Percentiles rank a stretch among this genome's conserved stretches.
Conservation (phyloP, 495 filamentous ascomycete genomes). For the Penicillium goetzii region DNA sequence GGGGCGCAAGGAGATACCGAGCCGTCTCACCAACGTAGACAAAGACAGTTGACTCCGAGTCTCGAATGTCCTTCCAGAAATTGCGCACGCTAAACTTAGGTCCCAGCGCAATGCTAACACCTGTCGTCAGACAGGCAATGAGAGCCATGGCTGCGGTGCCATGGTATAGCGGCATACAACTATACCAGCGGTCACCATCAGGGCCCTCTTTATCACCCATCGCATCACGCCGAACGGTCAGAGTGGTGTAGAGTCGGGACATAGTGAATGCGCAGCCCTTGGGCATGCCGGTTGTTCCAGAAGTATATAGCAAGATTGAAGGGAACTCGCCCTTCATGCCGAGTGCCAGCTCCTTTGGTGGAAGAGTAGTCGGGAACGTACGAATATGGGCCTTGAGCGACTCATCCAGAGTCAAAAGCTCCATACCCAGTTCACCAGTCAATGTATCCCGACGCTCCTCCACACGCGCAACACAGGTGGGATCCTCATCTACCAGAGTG, state of each 20-base stretch:
- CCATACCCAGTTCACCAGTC: slow-evolving; percentile 56
- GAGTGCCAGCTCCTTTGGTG: slow-evolving; percentile 38
- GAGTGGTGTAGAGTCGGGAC: slow-evolving; percentile 35
- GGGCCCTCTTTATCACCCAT: slow-evolving; percentile 42
- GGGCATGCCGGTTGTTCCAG: slow-evolving; percentile 68
- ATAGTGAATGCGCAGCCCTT: slow-evolving; percentile 63
- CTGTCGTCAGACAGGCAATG: slow-evolving; percentile 57
- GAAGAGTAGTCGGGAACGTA: slow-evolving; percentile 49
- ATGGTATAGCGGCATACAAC: slow-evolving; percentile 83
- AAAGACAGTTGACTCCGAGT: slow-evolving; percentile 68
- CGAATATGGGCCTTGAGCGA: slow-evolving; percentile 52
- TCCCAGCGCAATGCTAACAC: slow-evolving; percentile 67
- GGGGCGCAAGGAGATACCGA: slow-evolving; percentile 72
- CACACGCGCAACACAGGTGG: slow-evolving; percentile 55
- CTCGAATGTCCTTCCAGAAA: slow-evolving; percentile 78
- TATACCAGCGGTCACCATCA: slow-evolving; percentile 66
- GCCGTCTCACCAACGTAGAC: slow-evolving; percentile 85
- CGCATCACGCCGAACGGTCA: slow-evolving; percentile 29
- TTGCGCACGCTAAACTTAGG: slow-evolving; percentile 68
- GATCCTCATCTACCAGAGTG: slow-evolving; percentile 68
- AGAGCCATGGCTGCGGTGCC: slow-evolving; percentile 67
- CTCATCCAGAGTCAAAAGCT: slow-evolving; percentile 54
- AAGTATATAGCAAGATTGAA: slow-evolving; percentile 69
- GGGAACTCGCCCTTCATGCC: slow-evolving; percentile 54
- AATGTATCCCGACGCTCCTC: slow-evolving; percentile 54